phyloP scores from a whole-genome alignment of 2,329 filamentous ascomycete genomes.

The Aspergillus glaucus region DNA sequence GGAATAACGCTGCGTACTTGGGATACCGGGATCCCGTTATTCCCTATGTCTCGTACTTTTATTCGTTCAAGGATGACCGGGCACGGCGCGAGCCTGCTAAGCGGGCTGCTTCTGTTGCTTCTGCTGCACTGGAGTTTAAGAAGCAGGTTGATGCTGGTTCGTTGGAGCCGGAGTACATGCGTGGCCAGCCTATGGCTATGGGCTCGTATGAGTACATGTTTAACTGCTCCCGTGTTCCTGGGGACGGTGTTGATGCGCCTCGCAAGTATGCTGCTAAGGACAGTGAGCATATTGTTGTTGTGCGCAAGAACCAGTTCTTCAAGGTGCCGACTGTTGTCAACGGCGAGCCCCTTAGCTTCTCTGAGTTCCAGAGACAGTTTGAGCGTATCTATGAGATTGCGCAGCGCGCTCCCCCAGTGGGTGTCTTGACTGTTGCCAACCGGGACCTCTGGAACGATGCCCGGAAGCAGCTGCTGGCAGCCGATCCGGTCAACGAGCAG shows the following conservation, averaged over 20 bases:
- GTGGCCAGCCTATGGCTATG: slow-evolving; percentile 95
- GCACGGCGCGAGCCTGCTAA: slow-evolving; percentile 80
- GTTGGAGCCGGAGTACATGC: slow-evolving; percentile 97
- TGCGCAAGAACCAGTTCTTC: slow-evolving; percentile 97
- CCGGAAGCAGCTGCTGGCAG: slow-evolving; percentile 65
- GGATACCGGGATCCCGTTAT: slow-evolving; percentile 91
- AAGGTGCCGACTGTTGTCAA: slow-evolving; percentile 77
- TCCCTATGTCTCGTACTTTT: slow-evolving; percentile 98
- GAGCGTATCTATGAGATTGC: slow-evolving; percentile 73
- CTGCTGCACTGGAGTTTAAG: slow-evolving; percentile 87
- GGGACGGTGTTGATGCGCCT: slow-evolving; percentile 73
- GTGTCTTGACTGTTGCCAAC: slow-evolving; percentile 83
- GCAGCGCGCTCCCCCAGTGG: slow-evolving; percentile 65
- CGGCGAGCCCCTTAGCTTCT: slow-evolving; percentile 78
- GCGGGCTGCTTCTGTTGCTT: slow-evolving; percentile 84
- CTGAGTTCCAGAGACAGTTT: slow-evolving; percentile 88
- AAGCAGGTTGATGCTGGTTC: slow-evolving; percentile 74
- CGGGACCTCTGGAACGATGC: slow-evolving; percentile 88
- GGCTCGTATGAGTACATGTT: slow-evolving; percentile 99
- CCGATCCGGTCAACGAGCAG: slow-evolving; percentile 71
- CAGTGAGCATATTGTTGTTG: slow-evolving; percentile 80
- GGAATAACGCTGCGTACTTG: slow-evolving; percentile 93
- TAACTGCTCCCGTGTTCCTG: slow-evolving; percentile 81
- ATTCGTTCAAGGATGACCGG: slow-evolving; percentile 93
- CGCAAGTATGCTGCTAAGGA: slow-evolving; percentile 69